phyloP scores from a whole-genome alignment of 1,284 basidiomycete genomes.

The Apiotrichum sp. region DNA sequence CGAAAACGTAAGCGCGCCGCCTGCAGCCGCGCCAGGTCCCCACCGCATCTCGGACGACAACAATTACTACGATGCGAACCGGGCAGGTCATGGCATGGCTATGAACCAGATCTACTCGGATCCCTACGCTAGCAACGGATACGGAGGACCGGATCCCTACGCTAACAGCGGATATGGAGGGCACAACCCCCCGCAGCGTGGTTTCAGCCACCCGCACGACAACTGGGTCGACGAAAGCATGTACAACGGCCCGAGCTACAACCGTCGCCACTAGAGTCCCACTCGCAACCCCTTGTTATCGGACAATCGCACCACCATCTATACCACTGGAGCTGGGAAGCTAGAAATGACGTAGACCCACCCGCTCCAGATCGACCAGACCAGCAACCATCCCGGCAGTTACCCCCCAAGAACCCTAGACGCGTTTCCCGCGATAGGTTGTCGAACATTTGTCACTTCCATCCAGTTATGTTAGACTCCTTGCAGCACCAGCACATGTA shows the following conservation, averaged over 20 bases:
- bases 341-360: not conserved
- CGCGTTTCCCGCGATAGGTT: too few species aligned
- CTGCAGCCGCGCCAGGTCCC: not conserved
- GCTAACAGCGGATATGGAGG: too few species aligned
- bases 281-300: slow-evolving; percentile 3
- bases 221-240: slow-evolving; percentile 31
- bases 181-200: not conserved
- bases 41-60: not conserved
- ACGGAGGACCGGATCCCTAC: slow-evolving; percentile 16
- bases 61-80: not conserved
- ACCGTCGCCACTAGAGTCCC: slow-evolving; percentile 13
- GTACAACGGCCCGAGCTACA: slow-evolving; percentile 42
- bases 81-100: not conserved
- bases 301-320: not conserved
- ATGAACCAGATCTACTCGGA: slow-evolving; percentile 1
- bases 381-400: not conserved
- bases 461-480: not conserved
- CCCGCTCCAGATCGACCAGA: not conserved
- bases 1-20: not conserved
- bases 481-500: not conserved
- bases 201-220: not conserved
- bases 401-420: too few species aligned
- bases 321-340: not conserved
- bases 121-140: not conserved
- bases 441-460: not conserved